Evolutionary conservation across 768 basidiomycete genomes (phyloP).

Genomic region (Lactarius indigo): DNA sequence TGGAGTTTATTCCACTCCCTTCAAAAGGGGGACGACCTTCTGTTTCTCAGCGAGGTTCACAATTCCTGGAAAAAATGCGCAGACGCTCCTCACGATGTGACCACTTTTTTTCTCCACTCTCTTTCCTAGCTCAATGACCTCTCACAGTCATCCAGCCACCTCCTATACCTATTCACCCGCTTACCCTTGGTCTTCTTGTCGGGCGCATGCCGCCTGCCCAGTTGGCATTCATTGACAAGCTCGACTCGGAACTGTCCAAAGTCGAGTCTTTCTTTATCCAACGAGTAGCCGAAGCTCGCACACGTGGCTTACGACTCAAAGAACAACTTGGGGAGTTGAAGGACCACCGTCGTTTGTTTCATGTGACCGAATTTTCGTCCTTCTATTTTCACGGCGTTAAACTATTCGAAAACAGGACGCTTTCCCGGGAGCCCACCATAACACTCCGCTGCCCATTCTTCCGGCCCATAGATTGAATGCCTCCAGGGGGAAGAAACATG

Average conservation of each 20-base stretch:
- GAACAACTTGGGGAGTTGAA: constrained; percentile 21
- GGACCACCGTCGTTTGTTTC: constrained; percentile 19
- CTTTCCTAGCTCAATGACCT: not conserved
- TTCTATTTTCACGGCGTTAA: not conserved
- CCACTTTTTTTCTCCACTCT: not conserved
- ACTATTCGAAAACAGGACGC: not conserved
- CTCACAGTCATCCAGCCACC: constrained; percentile 1
- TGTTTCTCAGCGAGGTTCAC: not conserved
- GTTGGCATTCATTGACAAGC: constrained; percentile 65
- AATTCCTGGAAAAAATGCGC: constrained; percentile 5
- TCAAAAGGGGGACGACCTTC: not conserved
- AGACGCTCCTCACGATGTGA: constrained; percentile 17
- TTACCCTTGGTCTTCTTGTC: constrained; percentile 40
- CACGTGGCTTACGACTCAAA: constrained; percentile 35
- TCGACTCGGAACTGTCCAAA: constrained; percentile 81
- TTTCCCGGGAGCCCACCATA: constrained; percentile 6
- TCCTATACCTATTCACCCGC: constrained; percentile 1
- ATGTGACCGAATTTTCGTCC: constrained; percentile 4
- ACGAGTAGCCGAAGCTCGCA: constrained; percentile 60
- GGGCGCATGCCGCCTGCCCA: constrained; percentile 58
- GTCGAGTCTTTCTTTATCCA: constrained; percentile 79
- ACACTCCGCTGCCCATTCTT: not conserved
- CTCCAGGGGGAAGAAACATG: not conserved
- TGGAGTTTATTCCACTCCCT: not conserved
- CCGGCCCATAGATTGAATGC: not conserved